Conservation (phyloP, 2,329 filamentous ascomycete genomes). For the Lithohypha guttulata region DNA sequence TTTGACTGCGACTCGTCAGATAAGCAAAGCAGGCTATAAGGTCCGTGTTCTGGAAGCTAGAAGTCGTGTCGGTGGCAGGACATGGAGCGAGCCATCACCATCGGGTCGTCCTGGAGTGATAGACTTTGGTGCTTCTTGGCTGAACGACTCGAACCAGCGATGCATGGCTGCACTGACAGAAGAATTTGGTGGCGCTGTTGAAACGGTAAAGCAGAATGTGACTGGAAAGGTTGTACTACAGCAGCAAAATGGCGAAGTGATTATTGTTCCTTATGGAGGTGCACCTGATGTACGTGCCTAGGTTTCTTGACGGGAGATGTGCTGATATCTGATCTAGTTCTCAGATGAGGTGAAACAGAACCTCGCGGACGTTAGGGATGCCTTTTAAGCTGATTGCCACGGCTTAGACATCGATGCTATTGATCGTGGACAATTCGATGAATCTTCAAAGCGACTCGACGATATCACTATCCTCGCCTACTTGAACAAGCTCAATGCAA, state of each 20-base stretch:
- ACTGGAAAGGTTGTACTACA: slow-evolving; percentile 26
- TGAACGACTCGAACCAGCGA: slow-evolving; percentile 31
- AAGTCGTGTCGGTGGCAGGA: slow-evolving; percentile 44
- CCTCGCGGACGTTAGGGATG: background rate
- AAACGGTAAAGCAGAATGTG: slow-evolving; percentile 26
- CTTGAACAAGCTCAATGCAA: slow-evolving; percentile 27
- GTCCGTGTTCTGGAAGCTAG: slow-evolving; percentile 41
- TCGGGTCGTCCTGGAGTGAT: slow-evolving; percentile 26
- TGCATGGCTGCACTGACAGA: slow-evolving; percentile 24
- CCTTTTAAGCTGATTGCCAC: slow-evolving; percentile 15
- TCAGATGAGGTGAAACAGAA: slow-evolving; percentile 14
- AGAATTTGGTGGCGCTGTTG: slow-evolving; percentile 24
- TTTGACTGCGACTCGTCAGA: slow-evolving; percentile 28
- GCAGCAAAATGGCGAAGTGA: slow-evolving; percentile 19
- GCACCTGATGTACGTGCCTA: slow-evolving; percentile 17
- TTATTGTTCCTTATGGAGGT: slow-evolving; percentile 27
- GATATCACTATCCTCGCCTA: slow-evolving; percentile 24
- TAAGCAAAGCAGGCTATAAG: slow-evolving; percentile 30
- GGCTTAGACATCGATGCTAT: slow-evolving; percentile 30
- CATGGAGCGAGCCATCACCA: slow-evolving; percentile 29
- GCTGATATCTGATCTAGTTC: background rate
- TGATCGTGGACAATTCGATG: slow-evolving; percentile 28
- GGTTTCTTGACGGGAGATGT: too few species aligned
- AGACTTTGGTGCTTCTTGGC: slow-evolving; percentile 30
- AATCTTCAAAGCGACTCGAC: slow-evolving; percentile 21